Evolutionary conservation across 108 stramenopile genomes (phyloP).

Genomic region (Chaetoceros muelleri): DNA sequence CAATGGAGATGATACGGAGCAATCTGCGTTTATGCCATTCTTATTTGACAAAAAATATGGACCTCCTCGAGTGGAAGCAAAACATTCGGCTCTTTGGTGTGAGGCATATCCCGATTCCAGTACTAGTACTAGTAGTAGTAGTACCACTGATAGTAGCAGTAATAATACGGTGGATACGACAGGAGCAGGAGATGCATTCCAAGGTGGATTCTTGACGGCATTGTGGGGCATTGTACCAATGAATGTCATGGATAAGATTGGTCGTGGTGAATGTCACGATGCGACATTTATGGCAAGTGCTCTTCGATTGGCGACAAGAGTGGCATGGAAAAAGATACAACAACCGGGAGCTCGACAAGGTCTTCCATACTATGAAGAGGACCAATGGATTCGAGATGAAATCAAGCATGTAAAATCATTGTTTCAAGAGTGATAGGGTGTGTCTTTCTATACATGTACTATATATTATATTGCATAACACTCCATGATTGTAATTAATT

Average conservation of each 20-base stretch:
- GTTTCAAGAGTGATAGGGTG: too few relatives aligned
- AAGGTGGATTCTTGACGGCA: constrained; percentile 9
- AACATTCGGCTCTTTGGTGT: constrained; percentile 6
- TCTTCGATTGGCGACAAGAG: constrained; percentile 11
- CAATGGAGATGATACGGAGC: background rate
- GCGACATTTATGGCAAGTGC: background rate
- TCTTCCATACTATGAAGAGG: constrained; percentile 3
- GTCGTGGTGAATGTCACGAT: background rate
- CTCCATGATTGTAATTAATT: too few relatives aligned
- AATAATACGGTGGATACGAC: constrained; percentile 10
- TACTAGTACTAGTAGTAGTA: too few relatives aligned
- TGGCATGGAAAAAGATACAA: constrained; percentile 12
- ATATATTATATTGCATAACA: too few relatives aligned
- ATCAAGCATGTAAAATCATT: too few relatives aligned
- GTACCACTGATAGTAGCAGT: background rate
- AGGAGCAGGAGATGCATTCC: constrained; percentile 19
- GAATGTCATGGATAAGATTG: too few relatives aligned
- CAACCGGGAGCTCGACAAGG: constrained; percentile 9
- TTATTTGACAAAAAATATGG: background rate
- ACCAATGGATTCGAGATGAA: too few relatives aligned
- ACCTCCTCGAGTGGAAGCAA: background rate
- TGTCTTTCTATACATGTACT: too few relatives aligned
- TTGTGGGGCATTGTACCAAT: constrained; percentile 4
- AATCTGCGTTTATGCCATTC: too few relatives aligned
- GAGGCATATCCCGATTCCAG: too few relatives aligned